Evolutionary conservation across 495 filamentous ascomycete genomes (phyloP).

Genomic region (Penicillium atrosanguineum): DNA sequence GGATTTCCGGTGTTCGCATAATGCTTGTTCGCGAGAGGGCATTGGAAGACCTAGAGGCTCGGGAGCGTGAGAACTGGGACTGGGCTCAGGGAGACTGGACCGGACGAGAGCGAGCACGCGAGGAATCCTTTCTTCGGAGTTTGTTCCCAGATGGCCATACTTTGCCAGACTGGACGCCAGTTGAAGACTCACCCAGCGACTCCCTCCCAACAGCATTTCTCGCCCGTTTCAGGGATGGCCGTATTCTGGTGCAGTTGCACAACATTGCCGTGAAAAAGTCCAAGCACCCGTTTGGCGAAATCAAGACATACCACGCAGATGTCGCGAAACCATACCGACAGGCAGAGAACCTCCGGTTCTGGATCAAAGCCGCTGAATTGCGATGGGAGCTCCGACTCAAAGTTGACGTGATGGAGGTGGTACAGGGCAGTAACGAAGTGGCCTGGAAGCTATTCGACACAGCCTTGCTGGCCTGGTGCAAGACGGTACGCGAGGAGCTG

Average conservation of each 20-base stretch:
- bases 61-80: slow-evolving; percentile 68
- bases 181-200: slow-evolving; percentile 40
- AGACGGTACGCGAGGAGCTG: slow-evolving; percentile 73
- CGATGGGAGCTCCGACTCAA: slow-evolving; percentile 88
- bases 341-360: slow-evolving; percentile 91
- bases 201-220: slow-evolving; percentile 74
- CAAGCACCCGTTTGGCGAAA: slow-evolving; percentile 83
- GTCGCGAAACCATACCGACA: slow-evolving; percentile 90
- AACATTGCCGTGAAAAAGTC: slow-evolving; percentile 85
- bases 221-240: slow-evolving; percentile 67
- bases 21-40: slow-evolving; percentile 73
- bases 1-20: slow-evolving; percentile 72
- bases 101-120: slow-evolving; percentile 71
- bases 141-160: slow-evolving; percentile 47
- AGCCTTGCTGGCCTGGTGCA: slow-evolving; percentile 77
- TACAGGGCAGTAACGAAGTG: slow-evolving; percentile 59
- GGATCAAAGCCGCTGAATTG: slow-evolving; percentile 93
- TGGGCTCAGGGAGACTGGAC: slow-evolving; percentile 82
- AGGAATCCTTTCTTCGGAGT: slow-evolving; percentile 75
- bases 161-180: slow-evolving; percentile 70
- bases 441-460: slow-evolving; percentile 80
- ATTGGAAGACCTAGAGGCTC: slow-evolving; percentile 68
- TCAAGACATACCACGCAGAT: slow-evolving; percentile 82
- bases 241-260: slow-evolving; percentile 80
- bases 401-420: slow-evolving; percentile 82